Base-by-base conservation (phyloP, 768 basidiomycete species). In the Boletus edulis region DNA sequence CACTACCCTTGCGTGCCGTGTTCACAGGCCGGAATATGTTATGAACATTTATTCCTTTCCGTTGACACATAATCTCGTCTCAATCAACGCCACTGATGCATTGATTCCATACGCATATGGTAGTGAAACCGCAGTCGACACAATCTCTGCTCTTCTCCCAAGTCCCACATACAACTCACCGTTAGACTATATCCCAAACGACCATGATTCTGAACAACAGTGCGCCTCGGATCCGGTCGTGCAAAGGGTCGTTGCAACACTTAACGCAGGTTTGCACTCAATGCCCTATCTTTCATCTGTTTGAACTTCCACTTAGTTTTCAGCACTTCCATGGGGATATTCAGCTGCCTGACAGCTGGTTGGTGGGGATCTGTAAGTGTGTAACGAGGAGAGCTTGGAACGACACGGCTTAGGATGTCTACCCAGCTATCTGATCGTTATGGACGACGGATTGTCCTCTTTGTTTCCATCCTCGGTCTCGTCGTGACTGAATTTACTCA, bases 351-450 rank as follows among this genome's bases (percentile, higher is more conserved):
- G 34, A 93, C 91, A 3, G 85, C 87, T 13, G 90, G 82, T 3
- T 94, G 85, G 82, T 96, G 94, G 94, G 87, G 89, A 52, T 79
- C 86, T 50, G 87, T 89, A 70, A 68, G 86, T 76, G 53, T 46
- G 34, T 55, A 31, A 29, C 17, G 44, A 47, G 20, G 44, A 47
- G 20, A n/a, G 9, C 22, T 29, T 9, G 20, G 17, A 20, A 40
- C 11, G 29, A 13, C 38, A 42, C 14, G 9, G 15, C 50, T 55
- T 41, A 59, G 6, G 12, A 3, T 38, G n/a, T 51, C 24, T 20
- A 10, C 32, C 24, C 39, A 91, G 84, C 78, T 87, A 42, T 91
- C 89, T 6, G 94, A 97, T 71, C 79, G 88, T 15, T 71, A 80
- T 65, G 94, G 94, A 12, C 83, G 94, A 41, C 84, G 79, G 0